These are phyloP conservation scores for Beauveria varroae DNA, from an alignment of 2,329 filamentous ascomycete species.

Conservation along the genomic window DNA sequence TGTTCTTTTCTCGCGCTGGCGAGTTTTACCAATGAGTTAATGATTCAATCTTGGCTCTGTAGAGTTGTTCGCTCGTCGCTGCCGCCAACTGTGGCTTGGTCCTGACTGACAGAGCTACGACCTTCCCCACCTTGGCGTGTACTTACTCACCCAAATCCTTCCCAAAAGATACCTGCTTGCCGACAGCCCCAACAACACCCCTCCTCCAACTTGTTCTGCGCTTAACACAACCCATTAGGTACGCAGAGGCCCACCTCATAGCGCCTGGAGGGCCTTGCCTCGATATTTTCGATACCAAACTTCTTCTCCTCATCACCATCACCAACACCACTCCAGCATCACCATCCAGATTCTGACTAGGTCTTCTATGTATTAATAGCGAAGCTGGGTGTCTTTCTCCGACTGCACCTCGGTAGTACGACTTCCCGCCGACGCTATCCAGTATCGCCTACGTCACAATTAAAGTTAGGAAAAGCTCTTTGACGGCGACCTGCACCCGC, in stretches of 20 bases:
- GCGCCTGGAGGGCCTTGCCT: constrained; percentile 23
- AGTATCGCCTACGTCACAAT: constrained; percentile 12
- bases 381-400: constrained; percentile 7
- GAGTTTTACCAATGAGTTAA: too few species aligned
- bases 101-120: neutral
- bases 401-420: neutral
- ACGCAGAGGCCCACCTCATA: constrained; percentile 32
- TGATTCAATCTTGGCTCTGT: too few species aligned
- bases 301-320: constrained; percentile 16
- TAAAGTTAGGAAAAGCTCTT: constrained; percentile 25
- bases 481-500: constrained; percentile 35
- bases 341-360: constrained; percentile 2
- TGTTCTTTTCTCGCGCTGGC: too few species aligned
- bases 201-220: neutral
- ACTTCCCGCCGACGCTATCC: constrained; percentile 8
- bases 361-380: constrained; percentile 5
- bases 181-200: neutral
- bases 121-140: neutral
- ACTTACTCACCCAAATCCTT: neutral
- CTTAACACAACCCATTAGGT: constrained; percentile 21
- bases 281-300: constrained; percentile 11
- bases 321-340: constrained; percentile 5
- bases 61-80: too few species aligned
- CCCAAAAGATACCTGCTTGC: neutral
- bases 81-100: too few species aligned